Base-by-base conservation (phyloP, 2,329 filamentous ascomycete species). In the Thielaviopsis punctulata region DNA sequence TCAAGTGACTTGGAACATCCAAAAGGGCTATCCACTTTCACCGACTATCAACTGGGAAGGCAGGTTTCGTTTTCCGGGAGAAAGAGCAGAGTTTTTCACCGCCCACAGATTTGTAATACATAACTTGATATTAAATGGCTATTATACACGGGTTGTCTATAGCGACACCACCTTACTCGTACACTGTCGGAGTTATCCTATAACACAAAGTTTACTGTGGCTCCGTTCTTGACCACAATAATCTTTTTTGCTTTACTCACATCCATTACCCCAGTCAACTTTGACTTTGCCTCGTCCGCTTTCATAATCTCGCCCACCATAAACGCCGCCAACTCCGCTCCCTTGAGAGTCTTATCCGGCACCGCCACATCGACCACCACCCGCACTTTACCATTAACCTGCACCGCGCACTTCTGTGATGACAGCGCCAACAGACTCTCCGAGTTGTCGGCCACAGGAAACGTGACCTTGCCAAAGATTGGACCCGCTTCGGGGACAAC, bases 381-480 rank as follows among this genome's bases (percentile, higher is more conserved):
- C 36, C 78, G 79, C 57, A 85, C 65, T 64, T 83, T 88, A n/a
- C 87, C 86, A 61, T 93, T 87, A 56, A 93, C 67, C 60, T 88
- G 83, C 15, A 94, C 79, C 0, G 82, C 82, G 57, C 79, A 84
- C 3, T 63, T 68, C 62, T 73, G 66, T 57, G 75, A 61, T 30
- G 46, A 36, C 57, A 69, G 62, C 52, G 72, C 59, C 12, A 52
- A 33, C 10, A 55, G 25, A 8, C 18, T 21, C 6, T 49, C 25
- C 47, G 72, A 71, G 23, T 69, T 72, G 56, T 82, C 77, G 2
- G 68, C 61, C 0, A 57, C 62, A 0, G 84, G 85, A 68, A 86
- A 92, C 1, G 63, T 62, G 1, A 75, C 72, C 41, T 63, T 59
- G 39, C 57, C 52, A 58, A 73, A 73, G 52, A 73, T 64, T 30